These are phyloP conservation scores for Sporormia fimetaria DNA, from an alignment of 495 filamentous ascomycete genomes.

Conservation along the genomic window DNA sequence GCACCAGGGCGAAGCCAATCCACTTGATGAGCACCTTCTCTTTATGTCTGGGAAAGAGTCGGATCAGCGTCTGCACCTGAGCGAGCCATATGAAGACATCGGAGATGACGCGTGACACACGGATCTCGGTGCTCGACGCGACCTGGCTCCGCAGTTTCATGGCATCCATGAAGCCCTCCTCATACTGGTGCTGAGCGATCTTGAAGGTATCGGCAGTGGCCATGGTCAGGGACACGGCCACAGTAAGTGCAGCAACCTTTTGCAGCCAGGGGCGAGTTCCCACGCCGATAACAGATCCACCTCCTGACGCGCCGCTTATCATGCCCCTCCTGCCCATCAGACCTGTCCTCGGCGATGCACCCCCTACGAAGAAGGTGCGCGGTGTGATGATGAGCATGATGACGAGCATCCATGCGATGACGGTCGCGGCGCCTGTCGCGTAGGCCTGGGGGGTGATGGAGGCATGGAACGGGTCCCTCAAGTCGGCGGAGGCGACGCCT, in stretches of 20 bases:
- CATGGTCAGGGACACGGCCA: conserved; percentile 85
- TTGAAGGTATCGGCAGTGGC: conserved; percentile 81
- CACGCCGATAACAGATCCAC: conserved; percentile 66
- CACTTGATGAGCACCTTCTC: conserved; percentile 98
- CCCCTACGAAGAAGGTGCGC: conserved; percentile 77
- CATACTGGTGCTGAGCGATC: conserved; percentile 70
- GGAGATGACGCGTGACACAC: conserved; percentile 79
- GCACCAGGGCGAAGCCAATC: conserved; percentile 87
- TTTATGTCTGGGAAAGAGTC: conserved; percentile 88
- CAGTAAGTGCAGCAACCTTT: conserved; percentile 81
- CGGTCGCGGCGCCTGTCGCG: conserved; percentile 78
- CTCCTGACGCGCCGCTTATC: conserved; percentile 62
- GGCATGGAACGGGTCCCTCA: conserved; percentile 79
- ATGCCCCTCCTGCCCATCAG: conserved; percentile 75
- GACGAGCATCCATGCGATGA: conserved; percentile 85
- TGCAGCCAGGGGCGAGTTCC: conserved; percentile 91
- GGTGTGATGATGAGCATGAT: conserved; percentile 90
- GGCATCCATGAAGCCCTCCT: conserved; percentile 60
- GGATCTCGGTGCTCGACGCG: conserved; percentile 68
- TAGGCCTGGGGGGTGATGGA: conserved; percentile 86
- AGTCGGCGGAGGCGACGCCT: conserved; percentile 39
- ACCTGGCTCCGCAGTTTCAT: conserved; percentile 59
- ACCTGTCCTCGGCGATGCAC: conserved; percentile 51
- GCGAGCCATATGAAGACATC: conserved; percentile 95
- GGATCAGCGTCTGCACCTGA: conserved; percentile 90